These are phyloP conservation scores for Huntiella bhutanensis DNA, from an alignment of 2,329 filamentous ascomycete species.

Conservation along the genomic window DNA sequence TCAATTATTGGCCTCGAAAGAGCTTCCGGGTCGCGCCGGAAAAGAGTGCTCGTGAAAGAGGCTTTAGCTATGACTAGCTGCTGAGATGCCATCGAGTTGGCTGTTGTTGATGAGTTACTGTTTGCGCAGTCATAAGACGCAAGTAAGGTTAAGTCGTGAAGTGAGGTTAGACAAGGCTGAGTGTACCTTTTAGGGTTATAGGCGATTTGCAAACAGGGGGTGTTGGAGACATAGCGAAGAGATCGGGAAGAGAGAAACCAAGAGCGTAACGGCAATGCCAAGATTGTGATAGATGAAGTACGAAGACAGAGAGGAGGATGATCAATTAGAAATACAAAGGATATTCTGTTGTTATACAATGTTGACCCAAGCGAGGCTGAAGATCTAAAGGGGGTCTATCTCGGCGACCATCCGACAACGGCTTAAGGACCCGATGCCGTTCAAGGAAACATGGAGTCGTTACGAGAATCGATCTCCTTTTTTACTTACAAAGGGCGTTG, in stretches of 20 bases:
- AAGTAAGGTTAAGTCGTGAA: neutral
- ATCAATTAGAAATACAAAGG: too few species aligned
- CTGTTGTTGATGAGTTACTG: neutral
- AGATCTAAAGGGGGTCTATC: conserved; percentile 1
- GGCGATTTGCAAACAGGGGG: too few species aligned
- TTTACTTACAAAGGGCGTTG: conserved; percentile 51
- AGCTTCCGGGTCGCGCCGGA: conserved; percentile 54
- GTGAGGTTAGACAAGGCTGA: neutral
- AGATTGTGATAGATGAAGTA: too few species aligned
- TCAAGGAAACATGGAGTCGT: conserved; percentile 7
- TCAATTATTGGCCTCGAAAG: conserved; percentile 51
- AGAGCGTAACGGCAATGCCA: neutral
- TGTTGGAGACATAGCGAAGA: too few species aligned
- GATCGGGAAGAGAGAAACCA: neutral
- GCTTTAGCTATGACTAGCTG: conserved; percentile 63
- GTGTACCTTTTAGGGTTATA: too few species aligned
- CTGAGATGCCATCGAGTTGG: conserved; percentile 27
- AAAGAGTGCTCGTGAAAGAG: conserved; percentile 52
- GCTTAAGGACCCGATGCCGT: neutral
- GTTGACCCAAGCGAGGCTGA: conserved; percentile 4
- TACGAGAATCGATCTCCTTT: conserved; percentile 75
- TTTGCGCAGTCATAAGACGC: neutral
- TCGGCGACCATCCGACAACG: neutral
- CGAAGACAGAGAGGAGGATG: too few species aligned
- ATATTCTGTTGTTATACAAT: neutral